Conservation (phyloP, 345 rosid species). For the Eucalyptus regnans region DNA sequence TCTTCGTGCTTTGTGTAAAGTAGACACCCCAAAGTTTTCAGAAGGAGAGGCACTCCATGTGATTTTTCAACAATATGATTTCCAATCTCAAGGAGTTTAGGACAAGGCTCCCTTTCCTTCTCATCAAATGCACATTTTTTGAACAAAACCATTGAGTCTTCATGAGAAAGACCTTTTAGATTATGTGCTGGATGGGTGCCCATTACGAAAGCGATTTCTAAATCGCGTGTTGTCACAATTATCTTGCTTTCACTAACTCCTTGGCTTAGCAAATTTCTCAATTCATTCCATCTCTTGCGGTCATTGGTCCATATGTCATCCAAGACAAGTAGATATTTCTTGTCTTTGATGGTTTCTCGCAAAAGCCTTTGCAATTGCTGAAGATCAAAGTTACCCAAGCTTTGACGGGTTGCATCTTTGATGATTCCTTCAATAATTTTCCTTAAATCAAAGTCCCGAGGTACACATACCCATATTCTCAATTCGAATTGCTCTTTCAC, state of each 20-base stretch:
- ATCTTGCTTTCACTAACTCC: neutral
- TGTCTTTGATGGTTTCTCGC: no score
- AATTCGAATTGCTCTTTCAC: no score
- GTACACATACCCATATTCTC: no score
- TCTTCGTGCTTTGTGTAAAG: neutral
- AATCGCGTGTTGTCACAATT: neutral
- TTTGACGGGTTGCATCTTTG: no score
- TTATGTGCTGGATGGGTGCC: neutral
- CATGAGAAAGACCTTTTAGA: neutral
- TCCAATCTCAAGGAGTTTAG: neutral
- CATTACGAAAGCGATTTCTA: fast-evolving
- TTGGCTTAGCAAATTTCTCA: neutral
- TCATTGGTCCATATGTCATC: neutral
- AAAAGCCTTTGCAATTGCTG: no score
- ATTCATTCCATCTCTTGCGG: neutral
- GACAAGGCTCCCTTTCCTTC: neutral
- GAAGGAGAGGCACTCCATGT: neutral
- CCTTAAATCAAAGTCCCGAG: no score
- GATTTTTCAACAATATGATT: neutral
- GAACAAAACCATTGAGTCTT: neutral
- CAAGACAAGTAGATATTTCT: neutral
- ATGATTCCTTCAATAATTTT: no score
- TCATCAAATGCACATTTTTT: neutral
- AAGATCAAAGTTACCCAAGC: no score
- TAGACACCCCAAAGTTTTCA: neutral